Evolutionary conservation across 768 basidiomycete genomes (phyloP), one percentile per base, ranked within the genome.

Genomic region (Pisolithus microcarpus): DNA sequence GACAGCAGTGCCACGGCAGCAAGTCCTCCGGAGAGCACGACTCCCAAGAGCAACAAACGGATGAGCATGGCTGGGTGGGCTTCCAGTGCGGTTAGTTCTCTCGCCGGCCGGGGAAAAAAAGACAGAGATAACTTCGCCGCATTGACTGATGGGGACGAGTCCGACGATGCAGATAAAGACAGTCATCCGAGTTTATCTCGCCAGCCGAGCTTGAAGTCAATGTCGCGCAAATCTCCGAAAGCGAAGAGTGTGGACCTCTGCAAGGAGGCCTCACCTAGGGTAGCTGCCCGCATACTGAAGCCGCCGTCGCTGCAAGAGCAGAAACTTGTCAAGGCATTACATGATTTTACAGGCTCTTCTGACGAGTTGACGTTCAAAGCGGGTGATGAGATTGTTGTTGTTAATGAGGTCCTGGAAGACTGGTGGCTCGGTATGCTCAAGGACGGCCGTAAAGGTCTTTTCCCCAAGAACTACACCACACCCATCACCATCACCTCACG

Each of bases 361-460:
- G 91, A 93, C 57, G 92, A 95, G 65, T 72, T 96, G 36, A 76
- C 76, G 39, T 85, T 95, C 70, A 76, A 71, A 51, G 70, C 75
- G 5, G 92, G 91, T 0, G 84, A 85, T 38, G 80, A 89, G 57
- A 85, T 96, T 51, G 65, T 75, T 13, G 82, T 93, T 26, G 58
- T 89, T 26, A 82, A 81, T 31, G 90, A 94, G 63, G 87, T 92
- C 1, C 72, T 91, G 31, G 87, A 89, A 54, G 91, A 82, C 53
- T 94, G 92, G 92, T 94, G 90, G 87, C 79, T 91, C 72, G 92
- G 91, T 7, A 82, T 87, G 62, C 63, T 81, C 31, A 57, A 53
- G 40, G 69, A 77, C 50, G 89, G 87, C 2, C 74, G 73, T 54
- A 81, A 76, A 47, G 92, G 92, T 13, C 64, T 95, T 38, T 94